These are phyloP conservation scores for Stentor coeruleus DNA, from an alignment of 73 alveolate species.

Conservation along the genomic window DNA sequence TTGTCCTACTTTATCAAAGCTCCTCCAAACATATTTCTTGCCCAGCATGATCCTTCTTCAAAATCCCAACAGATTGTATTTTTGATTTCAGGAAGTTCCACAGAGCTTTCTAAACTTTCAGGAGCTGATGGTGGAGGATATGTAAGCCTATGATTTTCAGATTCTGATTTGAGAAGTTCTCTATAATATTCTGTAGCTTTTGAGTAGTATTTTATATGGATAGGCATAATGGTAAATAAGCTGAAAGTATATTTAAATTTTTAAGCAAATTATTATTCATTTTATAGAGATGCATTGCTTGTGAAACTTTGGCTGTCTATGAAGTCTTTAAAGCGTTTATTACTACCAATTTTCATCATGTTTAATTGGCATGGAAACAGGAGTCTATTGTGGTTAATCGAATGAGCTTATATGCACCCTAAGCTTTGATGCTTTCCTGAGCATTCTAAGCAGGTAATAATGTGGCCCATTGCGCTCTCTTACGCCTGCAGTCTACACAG, in stretches of 20 bases:
- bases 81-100: neutral
- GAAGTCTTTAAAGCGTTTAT: conserved; percentile 74
- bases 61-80: too few relatives aligned
- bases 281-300: too few relatives aligned
- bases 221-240: neutral
- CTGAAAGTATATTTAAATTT: too few relatives aligned
- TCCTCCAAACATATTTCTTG: neutral
- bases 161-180: conserved; percentile 32
- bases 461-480: conserved; percentile 90
- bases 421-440: conserved; percentile 90
- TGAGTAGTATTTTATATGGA: conserved; percentile 47
- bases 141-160: neutral
- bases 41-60: neutral
- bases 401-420: conserved; percentile 79
- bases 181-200: conserved; percentile 78
- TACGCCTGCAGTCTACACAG: conserved; percentile 87
- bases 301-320: too few relatives aligned
- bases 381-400: conserved; percentile 81
- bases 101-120: neutral
- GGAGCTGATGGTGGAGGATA: conserved; percentile 5
- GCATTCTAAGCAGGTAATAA: conserved; percentile 87
- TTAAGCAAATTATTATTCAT: too few relatives aligned
- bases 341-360: conserved; percentile 84
- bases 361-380: conserved; percentile 83
- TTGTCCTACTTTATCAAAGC: neutral